Evolutionary conservation across 2,329 filamentous ascomycete species (phyloP).

Genomic region (Fusarium papillatum): DNA sequence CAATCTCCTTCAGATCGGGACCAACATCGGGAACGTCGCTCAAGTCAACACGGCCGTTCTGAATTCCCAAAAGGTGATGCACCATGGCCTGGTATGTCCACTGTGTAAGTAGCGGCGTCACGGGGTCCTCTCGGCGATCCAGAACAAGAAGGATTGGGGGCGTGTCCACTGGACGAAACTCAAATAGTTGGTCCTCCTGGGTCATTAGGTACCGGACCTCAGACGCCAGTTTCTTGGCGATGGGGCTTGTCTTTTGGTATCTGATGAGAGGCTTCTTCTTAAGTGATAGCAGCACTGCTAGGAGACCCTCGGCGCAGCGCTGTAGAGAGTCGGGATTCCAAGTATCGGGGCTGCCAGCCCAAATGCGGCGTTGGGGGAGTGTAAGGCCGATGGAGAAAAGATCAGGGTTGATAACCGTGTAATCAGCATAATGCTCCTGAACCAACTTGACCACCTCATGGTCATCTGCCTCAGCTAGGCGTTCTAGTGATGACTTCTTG

Average conservation of each 20-base stretch:
- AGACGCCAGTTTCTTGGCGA: constrained; percentile 93
- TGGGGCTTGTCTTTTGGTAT: constrained; percentile 90
- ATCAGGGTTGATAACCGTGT: constrained; percentile 94
- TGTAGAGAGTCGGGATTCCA: constrained; percentile 95
- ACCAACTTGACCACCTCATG: constrained; percentile 96
- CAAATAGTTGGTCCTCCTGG: constrained; percentile 96
- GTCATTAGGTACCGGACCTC: constrained; percentile 94
- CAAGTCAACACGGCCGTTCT: constrained; percentile 94
- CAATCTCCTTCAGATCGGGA: constrained; percentile 92
- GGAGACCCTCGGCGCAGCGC: constrained; percentile 86
- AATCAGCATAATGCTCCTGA: constrained; percentile 97
- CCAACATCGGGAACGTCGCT: constrained; percentile 86
- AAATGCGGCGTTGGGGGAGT: constrained; percentile 81
- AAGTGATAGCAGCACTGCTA: constrained; percentile 86
- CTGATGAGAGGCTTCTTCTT: constrained; percentile 98
- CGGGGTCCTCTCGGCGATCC: constrained; percentile 93
- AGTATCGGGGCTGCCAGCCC: constrained; percentile 84
- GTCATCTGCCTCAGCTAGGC: constrained; percentile 95
- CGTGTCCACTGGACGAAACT: constrained; percentile 95
- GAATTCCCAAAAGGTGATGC: constrained; percentile 93
- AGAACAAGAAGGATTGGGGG: constrained; percentile 92
- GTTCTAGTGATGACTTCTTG: constrained; percentile 95
- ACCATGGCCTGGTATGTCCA: constrained; percentile 99
- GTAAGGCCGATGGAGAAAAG: constrained; percentile 85
- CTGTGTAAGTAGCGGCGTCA: constrained; percentile 94